Evolutionary conservation across 108 stramenopile species (phyloP), one percentile per base, ranked within the genome.

Genomic region (Nitzschia sp.): DNA sequence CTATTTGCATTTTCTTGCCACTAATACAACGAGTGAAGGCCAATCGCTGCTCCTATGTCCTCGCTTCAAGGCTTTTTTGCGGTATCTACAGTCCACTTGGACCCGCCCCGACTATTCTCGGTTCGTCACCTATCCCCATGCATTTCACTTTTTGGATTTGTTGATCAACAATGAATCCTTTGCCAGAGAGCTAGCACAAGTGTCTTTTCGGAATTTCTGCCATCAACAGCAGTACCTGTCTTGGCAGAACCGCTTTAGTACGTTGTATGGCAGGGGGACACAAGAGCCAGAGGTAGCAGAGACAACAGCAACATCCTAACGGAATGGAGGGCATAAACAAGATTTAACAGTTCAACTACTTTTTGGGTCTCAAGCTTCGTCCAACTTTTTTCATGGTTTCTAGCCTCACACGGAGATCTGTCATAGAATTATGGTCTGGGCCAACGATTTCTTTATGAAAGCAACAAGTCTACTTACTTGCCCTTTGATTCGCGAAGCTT

Each of bases 211-310:
- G 51, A 87, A 92, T 59, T 92, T 92, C 77, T 80, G 84, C 37
- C 91, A 92, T 65, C 86, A 89, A 62, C 91, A 92, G 56, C 91
- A 92, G 77, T 92, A 88, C 69, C 84, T 80, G 59, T 71, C 80
- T n/a, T 92, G 88, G 88, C 91, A 92, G 53, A 86, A 83, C 79
- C 80, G 88, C 12, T 83, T 83, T 59, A 53, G 68, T 29, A 77
- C 74, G 14, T 78, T 89, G 58, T 92, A 88, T 74, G 91, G 91
- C 37, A 59, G 54, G 3, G 85, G 87, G 10, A 65, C 67, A 44
- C 61, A 46, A 37, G 65, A 77, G 37, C 10, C 15, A 19, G 64
- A 38, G n/a, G 48, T 39, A 52, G 29, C 29, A 34, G 29, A 34
- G 26, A 15, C 29, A 5, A 5, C 29, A 34, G 5, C 29, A 34